Base-by-base conservation (phyloP, 2,329 filamentous ascomycete genomes). In the Fusarium temperatum region DNA sequence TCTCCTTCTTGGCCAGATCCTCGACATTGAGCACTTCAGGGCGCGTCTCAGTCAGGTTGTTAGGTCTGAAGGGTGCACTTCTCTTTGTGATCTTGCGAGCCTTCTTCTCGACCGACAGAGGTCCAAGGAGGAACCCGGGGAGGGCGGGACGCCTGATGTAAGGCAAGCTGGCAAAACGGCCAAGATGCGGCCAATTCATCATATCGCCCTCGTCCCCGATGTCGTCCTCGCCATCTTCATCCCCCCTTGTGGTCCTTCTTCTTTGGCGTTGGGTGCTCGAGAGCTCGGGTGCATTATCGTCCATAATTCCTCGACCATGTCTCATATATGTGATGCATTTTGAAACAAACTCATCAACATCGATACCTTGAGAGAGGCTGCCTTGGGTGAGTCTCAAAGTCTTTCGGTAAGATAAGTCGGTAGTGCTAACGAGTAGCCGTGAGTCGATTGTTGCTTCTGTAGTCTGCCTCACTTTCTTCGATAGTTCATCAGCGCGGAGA, bases 251-350 rank as follows among this genome's bases (percentile, higher is more conserved):
- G 8, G 65, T 63, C 47, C 76, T 80, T 70, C 87, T 81, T 45
- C 85, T 83, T 69, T 85, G 82, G 54, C 86, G 82, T 76, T 88
- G 86, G 22, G 87, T 86, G 70, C 84, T 83, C 8, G 85, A 87
- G 48, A 89, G 83, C 56, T 88, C 87, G 13, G 84, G 84, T 4
- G 85, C 85, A 45, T 87, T 80, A 44, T 88, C 85, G 55, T 88
- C 85, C 20, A 83, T 83, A 30, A 89, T 88, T 17, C 87, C 88
- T 13, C 88, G 85, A 8, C 90, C 92, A 41, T 89, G 87, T 28
- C 90, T 90, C 94, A 98, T 98, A 80, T 93, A 98, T 8, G 89
- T 89, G 68, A 97, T 94, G 81, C 93, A 96, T 82, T 97, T 97
- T 2, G 93, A 93, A 20, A 98, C 90, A 78, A 98, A 97, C 77